These are phyloP conservation scores for Lanmaoa rubissima DNA, from an alignment of 768 basidiomycete genomes.

Conservation along the genomic window DNA sequence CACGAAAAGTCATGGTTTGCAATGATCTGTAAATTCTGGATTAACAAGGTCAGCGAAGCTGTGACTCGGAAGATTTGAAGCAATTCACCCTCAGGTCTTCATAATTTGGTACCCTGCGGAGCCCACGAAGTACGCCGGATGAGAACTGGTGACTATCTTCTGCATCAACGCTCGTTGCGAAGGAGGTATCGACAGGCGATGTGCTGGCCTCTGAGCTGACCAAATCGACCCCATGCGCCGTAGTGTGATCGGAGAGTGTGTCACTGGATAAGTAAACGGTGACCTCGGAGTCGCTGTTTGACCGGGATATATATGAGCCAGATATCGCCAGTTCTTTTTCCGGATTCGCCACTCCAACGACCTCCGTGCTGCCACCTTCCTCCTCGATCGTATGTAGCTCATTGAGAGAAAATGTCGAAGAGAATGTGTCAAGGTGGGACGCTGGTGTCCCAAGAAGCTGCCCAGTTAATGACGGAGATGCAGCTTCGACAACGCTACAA, in stretches of 20 bases:
- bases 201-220: neutral
- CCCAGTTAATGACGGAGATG: neutral
- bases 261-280: conserved; percentile 8
- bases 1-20: neutral
- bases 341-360: neutral
- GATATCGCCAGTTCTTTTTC: neutral
- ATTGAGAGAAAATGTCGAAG: neutral
- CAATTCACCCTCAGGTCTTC: conserved; percentile 20
- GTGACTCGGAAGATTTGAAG: neutral
- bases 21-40: neutral
- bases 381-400: conserved; percentile 6
- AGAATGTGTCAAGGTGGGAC: neutral
- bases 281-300: neutral
- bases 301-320: neutral
- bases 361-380: neutral
- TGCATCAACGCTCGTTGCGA: conserved; percentile 20
- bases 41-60: neutral
- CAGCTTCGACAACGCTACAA: neutral
- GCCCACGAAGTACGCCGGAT: neutral
- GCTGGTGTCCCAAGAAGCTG: neutral
- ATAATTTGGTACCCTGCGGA: conserved; percentile 17
- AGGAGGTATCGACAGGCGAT: conserved; percentile 11
- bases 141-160: neutral
- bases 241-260: conserved; percentile 1
- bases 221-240: neutral